Conservation (phyloP, 2,329 filamentous ascomycete genomes). For the Cytospora piceicola region DNA sequence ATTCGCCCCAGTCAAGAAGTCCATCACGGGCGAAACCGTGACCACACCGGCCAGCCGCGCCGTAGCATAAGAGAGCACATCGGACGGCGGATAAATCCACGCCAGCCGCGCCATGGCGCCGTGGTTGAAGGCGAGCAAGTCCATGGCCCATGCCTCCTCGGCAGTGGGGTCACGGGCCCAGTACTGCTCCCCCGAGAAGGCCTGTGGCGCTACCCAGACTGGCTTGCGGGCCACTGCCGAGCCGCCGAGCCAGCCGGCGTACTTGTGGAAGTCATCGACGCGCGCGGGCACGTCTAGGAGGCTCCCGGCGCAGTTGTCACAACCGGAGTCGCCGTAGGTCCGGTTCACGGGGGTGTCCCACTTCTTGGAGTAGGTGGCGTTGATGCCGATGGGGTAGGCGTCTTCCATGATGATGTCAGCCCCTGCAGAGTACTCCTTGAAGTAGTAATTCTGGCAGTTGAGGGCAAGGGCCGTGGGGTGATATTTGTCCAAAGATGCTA, state of each 20-base stretch:
- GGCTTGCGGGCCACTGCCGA: slow-evolving; percentile 52
- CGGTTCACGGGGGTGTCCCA: slow-evolving; percentile 61
- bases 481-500: slow-evolving; percentile 60
- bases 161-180: slow-evolving; percentile 51
- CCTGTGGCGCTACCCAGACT: slow-evolving; percentile 51
- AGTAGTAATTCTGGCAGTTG: slow-evolving; percentile 67
- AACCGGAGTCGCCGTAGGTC: slow-evolving; percentile 66
- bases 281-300: slow-evolving; percentile 54
- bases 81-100: slow-evolving; percentile 51
- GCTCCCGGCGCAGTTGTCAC: slow-evolving; percentile 61
- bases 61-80: slow-evolving; percentile 43
- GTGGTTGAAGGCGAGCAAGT: slow-evolving; percentile 49
- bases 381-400: slow-evolving; percentile 62
- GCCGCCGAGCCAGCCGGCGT: slow-evolving; percentile 49
- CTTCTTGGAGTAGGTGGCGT: slow-evolving; percentile 53
- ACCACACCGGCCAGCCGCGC: slow-evolving; percentile 46
- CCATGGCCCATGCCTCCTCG: slow-evolving; percentile 51
- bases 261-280: slow-evolving; percentile 44
- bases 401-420: slow-evolving; percentile 65
- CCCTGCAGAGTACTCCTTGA: slow-evolving; percentile 55
- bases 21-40: slow-evolving; percentile 41
- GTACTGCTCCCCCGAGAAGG: slow-evolving; percentile 52
- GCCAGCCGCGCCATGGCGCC: slow-evolving; percentile 49
- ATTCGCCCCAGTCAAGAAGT: slow-evolving; percentile 44
- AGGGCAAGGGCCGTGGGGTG: slow-evolving; percentile 63